phyloP scores from a whole-genome alignment of 768 basidiomycete genomes.

The Crassisporium funariophilum region DNA sequence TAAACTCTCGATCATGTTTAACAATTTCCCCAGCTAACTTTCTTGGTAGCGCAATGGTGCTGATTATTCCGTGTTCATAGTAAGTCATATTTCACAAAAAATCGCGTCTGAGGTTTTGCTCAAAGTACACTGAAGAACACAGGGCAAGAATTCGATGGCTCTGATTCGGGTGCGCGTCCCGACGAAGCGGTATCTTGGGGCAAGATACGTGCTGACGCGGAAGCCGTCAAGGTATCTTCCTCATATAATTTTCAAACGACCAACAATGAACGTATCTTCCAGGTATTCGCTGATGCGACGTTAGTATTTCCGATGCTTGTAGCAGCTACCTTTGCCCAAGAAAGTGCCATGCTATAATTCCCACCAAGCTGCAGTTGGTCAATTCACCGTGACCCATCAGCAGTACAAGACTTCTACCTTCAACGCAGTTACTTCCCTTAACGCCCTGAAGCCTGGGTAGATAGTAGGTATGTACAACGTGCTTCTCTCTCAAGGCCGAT shows the following conservation, averaged over 20 bases:
- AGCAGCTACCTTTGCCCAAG: slow-evolving; percentile 87
- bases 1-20: slow-evolving; percentile 40
- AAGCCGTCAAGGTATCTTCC: slow-evolving; percentile 72
- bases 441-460: no score
- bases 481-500: no score
- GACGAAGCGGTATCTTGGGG: slow-evolving; percentile 99
- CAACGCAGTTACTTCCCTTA: no score
- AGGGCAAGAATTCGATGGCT: slow-evolving; percentile 98
- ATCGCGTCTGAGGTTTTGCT: background rate
- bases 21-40: slow-evolving; percentile 1
- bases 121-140: slow-evolving; percentile 67
- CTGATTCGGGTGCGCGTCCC: slow-evolving; percentile 94
- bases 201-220: slow-evolving; percentile 86
- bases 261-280: background rate
- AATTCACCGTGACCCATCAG: no score
- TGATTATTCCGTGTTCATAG: slow-evolving; percentile 95
- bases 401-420: no score
- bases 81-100: slow-evolving; percentile 34
- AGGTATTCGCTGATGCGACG: slow-evolving; percentile 96
- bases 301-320: slow-evolving; percentile 94
- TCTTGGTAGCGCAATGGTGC: slow-evolving; percentile 87
- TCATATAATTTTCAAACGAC: slow-evolving; percentile 7
- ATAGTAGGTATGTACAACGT: no score
- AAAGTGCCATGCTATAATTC: no score
- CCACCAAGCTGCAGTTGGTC: no score